Evolutionary conservation across 352 stramenopile genomes (phyloP).

Genomic region (Phytophthora syringae): DNA sequence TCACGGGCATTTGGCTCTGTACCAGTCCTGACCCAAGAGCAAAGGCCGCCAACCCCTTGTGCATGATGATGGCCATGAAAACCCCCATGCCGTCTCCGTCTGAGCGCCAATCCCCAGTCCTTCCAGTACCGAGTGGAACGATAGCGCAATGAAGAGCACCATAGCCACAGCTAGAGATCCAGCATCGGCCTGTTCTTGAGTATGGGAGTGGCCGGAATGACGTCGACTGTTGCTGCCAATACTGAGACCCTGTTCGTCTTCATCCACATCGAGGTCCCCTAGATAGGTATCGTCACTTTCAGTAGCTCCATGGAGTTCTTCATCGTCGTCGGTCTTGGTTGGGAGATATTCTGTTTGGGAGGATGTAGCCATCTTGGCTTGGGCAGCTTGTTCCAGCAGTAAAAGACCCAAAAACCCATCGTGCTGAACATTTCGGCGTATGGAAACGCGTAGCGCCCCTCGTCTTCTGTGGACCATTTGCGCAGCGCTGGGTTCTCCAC

Average conservation of each 20-base stretch:
- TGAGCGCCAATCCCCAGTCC: conserved; percentile 80
- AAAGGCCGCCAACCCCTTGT: conserved; percentile 82
- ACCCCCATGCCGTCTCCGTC: conserved; percentile 76
- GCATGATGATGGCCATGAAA: conserved; percentile 78
- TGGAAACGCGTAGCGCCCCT: conserved; percentile 69
- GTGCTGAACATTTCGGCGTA: conserved; percentile 86
- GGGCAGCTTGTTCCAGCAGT: conserved; percentile 70
- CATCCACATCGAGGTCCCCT: conserved; percentile 50
- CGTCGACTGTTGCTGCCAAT: no score
- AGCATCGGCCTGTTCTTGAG: conserved; percentile 5
- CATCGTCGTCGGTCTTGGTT: conserved; percentile 43
- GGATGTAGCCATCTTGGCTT: conserved; percentile 45
- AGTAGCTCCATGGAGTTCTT: conserved; percentile 45
- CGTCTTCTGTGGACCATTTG: conserved; percentile 70
- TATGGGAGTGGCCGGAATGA: conserved; percentile 44
- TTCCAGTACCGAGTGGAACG: conserved; percentile 84
- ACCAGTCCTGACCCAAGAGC: conserved; percentile 72
- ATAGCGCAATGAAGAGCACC: conserved; percentile 79
- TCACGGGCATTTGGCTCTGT: conserved; percentile 58
- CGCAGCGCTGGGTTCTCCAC: conserved; percentile 74
- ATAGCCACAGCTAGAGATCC: conserved; percentile 66
- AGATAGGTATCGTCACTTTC: conserved; percentile 57
- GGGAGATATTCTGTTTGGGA: conserved; percentile 21
- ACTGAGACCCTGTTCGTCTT: conserved; percentile 35
- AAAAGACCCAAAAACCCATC: conserved; percentile 72